A percentile compares a stretch with the other conserved stretches of the same genome.
Conservation (phyloP, 2,329 filamentous ascomycete genomes). For the Pseudogymnoascus sp. region DNA sequence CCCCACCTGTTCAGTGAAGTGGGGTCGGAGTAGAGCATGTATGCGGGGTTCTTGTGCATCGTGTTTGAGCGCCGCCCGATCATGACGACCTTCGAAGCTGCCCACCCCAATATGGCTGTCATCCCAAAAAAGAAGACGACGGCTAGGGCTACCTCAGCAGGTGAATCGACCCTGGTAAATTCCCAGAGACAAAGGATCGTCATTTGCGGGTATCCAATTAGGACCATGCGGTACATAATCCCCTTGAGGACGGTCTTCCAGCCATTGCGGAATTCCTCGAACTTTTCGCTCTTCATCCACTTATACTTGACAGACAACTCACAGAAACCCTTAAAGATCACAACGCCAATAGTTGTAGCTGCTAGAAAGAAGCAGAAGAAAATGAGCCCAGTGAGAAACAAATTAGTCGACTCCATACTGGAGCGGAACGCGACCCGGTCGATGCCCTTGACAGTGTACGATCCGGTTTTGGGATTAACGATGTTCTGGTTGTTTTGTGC, state of each 20-base stretch:
- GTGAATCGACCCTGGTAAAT: conserved; percentile 75
- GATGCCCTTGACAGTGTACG: conserved; percentile 66
- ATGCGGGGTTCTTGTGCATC: conserved; percentile 93
- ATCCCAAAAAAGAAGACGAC: conserved; percentile 83
- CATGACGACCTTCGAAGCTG: conserved; percentile 78
- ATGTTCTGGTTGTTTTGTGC: conserved; percentile 47
- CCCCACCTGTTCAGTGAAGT: conserved; percentile 94
- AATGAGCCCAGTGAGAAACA: conserved; percentile 83
- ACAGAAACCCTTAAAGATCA: conserved; percentile 70
- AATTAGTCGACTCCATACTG: conserved; percentile 78
- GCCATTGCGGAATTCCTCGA: conserved; percentile 86
- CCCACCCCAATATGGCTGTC: conserved; percentile 70
- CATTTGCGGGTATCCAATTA: conserved; percentile 90
- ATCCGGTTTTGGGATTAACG: conserved; percentile 45
- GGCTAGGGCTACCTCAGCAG: conserved; percentile 76
- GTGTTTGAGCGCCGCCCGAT: conserved; percentile 80
- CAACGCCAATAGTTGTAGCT: conserved; percentile 62
- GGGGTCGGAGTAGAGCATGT: conserved; percentile 95
- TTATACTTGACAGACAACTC: conserved; percentile 66
- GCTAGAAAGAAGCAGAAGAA: conserved; percentile 84
- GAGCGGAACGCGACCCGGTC: conserved; percentile 81
- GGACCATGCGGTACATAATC: conserved; percentile 79
- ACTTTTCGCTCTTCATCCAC: conserved; percentile 77
- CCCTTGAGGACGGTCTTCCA: conserved; percentile 91
- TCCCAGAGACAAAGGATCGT: conserved; percentile 89